Evolutionary conservation across 1,284 basidiomycete genomes (phyloP), one percentile per base, ranked within the genome.

Genomic region (Ceratobasidium sp.): DNA sequence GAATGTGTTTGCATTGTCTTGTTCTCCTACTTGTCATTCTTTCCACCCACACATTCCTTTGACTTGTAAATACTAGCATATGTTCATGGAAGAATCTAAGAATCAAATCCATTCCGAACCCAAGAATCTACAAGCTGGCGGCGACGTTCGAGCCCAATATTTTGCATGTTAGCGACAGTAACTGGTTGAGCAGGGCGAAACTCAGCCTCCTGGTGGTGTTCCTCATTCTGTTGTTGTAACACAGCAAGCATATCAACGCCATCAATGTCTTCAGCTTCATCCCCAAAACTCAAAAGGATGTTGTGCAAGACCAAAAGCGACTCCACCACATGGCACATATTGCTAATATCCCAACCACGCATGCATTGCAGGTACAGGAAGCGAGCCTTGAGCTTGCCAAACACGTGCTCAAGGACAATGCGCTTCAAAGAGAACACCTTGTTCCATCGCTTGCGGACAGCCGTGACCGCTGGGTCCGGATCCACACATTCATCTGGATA

Each of bases 241-340:
- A 3, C 11, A 27, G 19, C 17, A 17, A 4, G 33, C 33, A n/a
- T n/a, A n/a, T 59, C 27, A 14, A 6, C 56, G 9, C 17, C 22
- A 9, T 19, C 29, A 3, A 59, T 11, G n/a, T 53, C 51, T 53
- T 53, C 51, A 3, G 51, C 19, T 22, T 24, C 22, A 29, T 59
- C 56, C 29, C 33, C 29, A 19, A 59, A 59, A 11, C 36, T 31
- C 8, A 29, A 14, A 2, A 29, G 6, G 4, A 59, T 29, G 56
- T 59, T 59, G 56, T 59, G 27, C 9, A 59, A 31, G 14, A 36
- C 33, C n/a, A 63, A 22, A 9, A 63, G 41, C 41, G 60, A 63
- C 9, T 45, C 60, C 7, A 63, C 24, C 17, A 22, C 22, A 11
- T 41, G 60, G 27, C 47, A 45, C 9, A 22, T 22, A 22, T 22